phyloP scores from a whole-genome alignment of 176 grass and related monocot species.

The Oryza coarctata region DNA sequence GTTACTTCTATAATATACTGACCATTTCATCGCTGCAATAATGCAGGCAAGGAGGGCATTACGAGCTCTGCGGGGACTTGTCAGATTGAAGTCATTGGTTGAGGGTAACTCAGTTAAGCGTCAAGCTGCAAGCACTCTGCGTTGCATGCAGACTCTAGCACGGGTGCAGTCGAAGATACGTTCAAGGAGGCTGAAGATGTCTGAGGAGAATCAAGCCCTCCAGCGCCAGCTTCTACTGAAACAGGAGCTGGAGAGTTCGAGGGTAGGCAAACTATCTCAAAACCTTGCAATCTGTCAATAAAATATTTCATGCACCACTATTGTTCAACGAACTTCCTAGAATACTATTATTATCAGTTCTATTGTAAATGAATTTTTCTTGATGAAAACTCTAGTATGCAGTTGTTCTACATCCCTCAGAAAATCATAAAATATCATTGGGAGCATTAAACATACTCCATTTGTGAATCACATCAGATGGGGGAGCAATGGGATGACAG shows the following conservation, averaged over 20 bases:
- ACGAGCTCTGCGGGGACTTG: constrained; percentile 77
- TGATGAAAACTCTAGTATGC: background rate
- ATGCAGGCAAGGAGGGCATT: constrained; percentile 87
- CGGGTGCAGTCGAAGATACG: constrained; percentile 90
- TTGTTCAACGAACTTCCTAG: background rate
- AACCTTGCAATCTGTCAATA: constrained; percentile 5
- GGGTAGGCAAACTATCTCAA: constrained; percentile 55
- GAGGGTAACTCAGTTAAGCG: constrained; percentile 93
- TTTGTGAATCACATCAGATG: constrained; percentile 59
- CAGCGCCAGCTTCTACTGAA: constrained; percentile 90
- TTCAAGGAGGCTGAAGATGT: constrained; percentile 79
- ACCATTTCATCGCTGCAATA: constrained; percentile 10
- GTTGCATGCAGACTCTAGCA: constrained; percentile 92
- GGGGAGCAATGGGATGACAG: constrained; percentile 97
- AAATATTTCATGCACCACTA: constrained; percentile 14
- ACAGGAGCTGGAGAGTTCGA: constrained; percentile 84
- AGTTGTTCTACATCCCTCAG: constrained; percentile 1
- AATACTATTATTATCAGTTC: background rate
- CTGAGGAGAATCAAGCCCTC: constrained; percentile 94
- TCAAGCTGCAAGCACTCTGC: constrained; percentile 85
- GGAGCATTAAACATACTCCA: constrained; percentile 6
- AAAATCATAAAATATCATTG: background rate
- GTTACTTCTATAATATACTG: constrained; percentile 11
- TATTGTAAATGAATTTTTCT: background rate
- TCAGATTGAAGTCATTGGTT: constrained; percentile 85